A percentile compares a stretch with the other conserved stretches of the same genome.
Conservation (phyloP, 2,329 filamentous ascomycete species). For the Monosporascus sp. region DNA sequence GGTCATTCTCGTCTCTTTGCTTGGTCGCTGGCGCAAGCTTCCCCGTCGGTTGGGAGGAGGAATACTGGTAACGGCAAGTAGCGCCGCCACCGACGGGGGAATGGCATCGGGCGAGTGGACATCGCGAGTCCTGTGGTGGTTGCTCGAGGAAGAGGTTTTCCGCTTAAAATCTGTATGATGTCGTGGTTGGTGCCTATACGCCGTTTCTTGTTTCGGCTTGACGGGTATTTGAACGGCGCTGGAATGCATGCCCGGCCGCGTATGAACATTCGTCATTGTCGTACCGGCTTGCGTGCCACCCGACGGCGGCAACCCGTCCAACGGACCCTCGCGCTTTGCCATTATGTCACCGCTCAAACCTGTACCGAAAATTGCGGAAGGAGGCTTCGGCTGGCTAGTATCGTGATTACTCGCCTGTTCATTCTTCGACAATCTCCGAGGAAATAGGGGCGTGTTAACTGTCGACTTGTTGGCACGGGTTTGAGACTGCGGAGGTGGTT, state of each 20-base stretch:
- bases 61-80: slow-evolving; percentile 59
- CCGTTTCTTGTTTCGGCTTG: slow-evolving; percentile 33
- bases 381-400: slow-evolving; percentile 8
- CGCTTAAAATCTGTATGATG: slow-evolving; percentile 28
- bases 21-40: slow-evolving; percentile 24
- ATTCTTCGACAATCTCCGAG: slow-evolving; percentile 24
- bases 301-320: slow-evolving; percentile 17
- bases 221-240: slow-evolving; percentile 52
- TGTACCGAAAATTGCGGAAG: slow-evolving; percentile 14
- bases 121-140: slow-evolving; percentile 32
- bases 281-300: slow-evolving; percentile 22
- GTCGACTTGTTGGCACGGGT: slow-evolving; percentile 8
- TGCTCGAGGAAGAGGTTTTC: slow-evolving; percentile 26
- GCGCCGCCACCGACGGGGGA: slow-evolving; percentile 54
- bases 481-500: slow-evolving; percentile 13
- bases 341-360: slow-evolving; percentile 15
- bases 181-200: slow-evolving; percentile 30
- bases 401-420: slow-evolving; percentile 16
- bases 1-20: slow-evolving; percentile 36
- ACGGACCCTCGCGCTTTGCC: slow-evolving; percentile 22
- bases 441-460: slow-evolving; percentile 7
- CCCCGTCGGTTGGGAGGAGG: slow-evolving; percentile 41
- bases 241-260: slow-evolving; percentile 36
- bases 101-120: slow-evolving; percentile 49
- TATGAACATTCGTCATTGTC: slow-evolving; percentile 24